Evolutionary conservation across 202 grass and related monocot species (phyloP), one percentile per base, ranked within the genome.

Genomic region (Cymbopogon flexuosus): DNA sequence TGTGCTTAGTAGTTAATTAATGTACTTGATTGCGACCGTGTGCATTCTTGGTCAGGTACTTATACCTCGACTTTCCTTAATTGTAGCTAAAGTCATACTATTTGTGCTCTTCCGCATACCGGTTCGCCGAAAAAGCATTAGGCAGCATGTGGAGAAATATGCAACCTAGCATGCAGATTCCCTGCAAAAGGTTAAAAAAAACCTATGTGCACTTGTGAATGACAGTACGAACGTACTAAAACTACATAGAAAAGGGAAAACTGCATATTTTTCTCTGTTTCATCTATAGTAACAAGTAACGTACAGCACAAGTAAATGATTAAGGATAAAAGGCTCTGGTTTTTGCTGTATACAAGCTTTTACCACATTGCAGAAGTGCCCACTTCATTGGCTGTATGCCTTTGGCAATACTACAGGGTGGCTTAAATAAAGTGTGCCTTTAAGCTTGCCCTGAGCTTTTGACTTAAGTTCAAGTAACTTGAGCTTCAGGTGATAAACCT

Each of bases 361-460:
- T 39, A 51, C 43, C 10, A 73, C 5, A 6, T 60, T 54, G 37
- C 37, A 83, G 47, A 68, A 60, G 49, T 69, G 21, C 34, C n/a
- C 39, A 69, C 65, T 68, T 77, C 34, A 3, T 77, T 59, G 69
- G 39, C 29, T 62, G 73, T 34, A 47, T 29, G 23, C 22, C 22
- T 70, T 45, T 12, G 35, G 37, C 57, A 30, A 61, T 65, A 10
- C 24, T 12, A 60, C 19, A 36, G 18, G 66, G 33, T 43, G 15
- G 24, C 75, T 77, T 60, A 54, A 12, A 27, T 27, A 27, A 27
- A 27, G 27, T 27, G 4, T 49, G 68, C 15, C 62, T 19, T 81
- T 73, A 47, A 66, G 8, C 40, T 82, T 65, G 35, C 43, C 31
- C 23, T 83, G 49, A 68, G 13, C 40, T 27, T 18, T 84, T 84